phyloP scores from a whole-genome alignment of 2,329 filamentous ascomycete genomes.

The Exophiala alcalophila region DNA sequence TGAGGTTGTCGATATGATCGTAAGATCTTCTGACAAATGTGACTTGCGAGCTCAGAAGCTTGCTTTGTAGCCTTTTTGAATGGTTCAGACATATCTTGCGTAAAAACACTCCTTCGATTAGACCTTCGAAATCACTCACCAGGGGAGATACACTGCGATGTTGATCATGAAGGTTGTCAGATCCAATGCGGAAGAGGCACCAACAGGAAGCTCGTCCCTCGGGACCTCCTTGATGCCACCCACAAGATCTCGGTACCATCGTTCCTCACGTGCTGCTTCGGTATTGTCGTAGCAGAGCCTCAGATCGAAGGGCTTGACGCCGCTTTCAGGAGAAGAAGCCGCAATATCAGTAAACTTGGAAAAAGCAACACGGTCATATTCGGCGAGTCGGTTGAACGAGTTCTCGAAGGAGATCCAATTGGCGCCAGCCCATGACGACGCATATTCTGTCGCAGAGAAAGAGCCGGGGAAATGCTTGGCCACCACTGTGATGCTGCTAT shows the following conservation, averaged over 20 bases:
- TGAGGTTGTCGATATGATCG: slow-evolving; percentile 34
- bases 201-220: slow-evolving; percentile 11
- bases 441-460: slow-evolving; percentile 73
- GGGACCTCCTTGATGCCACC: slow-evolving; percentile 53
- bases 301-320: slow-evolving; percentile 53
- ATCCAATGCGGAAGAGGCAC: slow-evolving; percentile 53
- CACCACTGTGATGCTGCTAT: slow-evolving; percentile 59
- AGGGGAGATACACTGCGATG: slow-evolving; percentile 79
- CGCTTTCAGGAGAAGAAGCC: slow-evolving; percentile 62
- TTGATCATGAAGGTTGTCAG: slow-evolving; percentile 81
- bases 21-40: slow-evolving; percentile 6
- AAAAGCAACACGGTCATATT: too few relatives aligned
- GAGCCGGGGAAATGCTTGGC: slow-evolving; percentile 83
- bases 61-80: slow-evolving; percentile 70
- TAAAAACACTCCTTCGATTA: too few relatives aligned
- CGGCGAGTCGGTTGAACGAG: slow-evolving; percentile 32
- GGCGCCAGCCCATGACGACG: slow-evolving; percentile 76
- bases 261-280: too few relatives aligned
- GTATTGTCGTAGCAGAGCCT: slow-evolving; percentile 38
- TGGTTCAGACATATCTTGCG: slow-evolving; percentile 63
- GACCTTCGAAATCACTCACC: slow-evolving; percentile 74
- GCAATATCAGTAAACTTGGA: too few relatives aligned
- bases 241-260: slow-evolving; percentile 71
- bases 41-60: slow-evolving; percentile 48
- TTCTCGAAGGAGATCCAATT: slow-evolving; percentile 59